A percentile compares a stretch with the other conserved stretches of the same genome.
Conservation (phyloP, 768 basidiomycete species). For the Podaxis pistillaris region DNA sequence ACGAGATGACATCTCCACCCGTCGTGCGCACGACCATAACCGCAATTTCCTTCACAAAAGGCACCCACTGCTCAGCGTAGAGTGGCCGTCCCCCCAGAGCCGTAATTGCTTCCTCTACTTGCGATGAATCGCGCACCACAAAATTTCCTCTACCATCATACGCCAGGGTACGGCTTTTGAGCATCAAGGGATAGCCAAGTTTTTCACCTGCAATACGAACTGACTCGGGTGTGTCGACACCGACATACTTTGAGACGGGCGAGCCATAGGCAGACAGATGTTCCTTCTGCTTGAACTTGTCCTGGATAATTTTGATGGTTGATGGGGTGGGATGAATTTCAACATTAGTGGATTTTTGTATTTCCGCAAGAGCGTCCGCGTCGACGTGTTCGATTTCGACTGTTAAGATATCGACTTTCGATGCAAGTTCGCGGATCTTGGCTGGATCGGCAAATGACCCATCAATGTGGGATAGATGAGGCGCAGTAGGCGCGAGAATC, state of each 20-base stretch:
- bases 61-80: conserved; percentile 94
- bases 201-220: conserved; percentile 49
- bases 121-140: conserved; percentile 54
- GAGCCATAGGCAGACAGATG: conserved; percentile 65
- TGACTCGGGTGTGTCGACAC: conserved; percentile 54
- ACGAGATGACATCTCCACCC: conserved; percentile 72
- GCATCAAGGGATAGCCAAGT: conserved; percentile 89
- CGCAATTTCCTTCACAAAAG: conserved; percentile 86
- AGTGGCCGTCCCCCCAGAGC: conserved; percentile 66
- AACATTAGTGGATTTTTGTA: conserved; percentile 37
- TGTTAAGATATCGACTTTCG: conserved; percentile 82
- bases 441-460: conserved; percentile 83
- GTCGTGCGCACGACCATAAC: conserved; percentile 93
- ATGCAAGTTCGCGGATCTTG: conserved; percentile 78
- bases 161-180: conserved; percentile 92
- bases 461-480: conserved; percentile 66
- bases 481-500: conserved; percentile 55
- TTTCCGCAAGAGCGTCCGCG: conserved; percentile 64
- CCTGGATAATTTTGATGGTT: conserved; percentile 88
- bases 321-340: conserved; percentile 75
- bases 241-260: conserved; percentile 62
- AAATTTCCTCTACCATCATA: conserved; percentile 97
- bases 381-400: conserved; percentile 98
- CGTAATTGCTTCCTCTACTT: conserved; percentile 49
- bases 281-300: conserved; percentile 71